These are phyloP conservation scores for Alternaria arbusti DNA, from an alignment of 2,329 filamentous ascomycete species.

Conservation along the genomic window DNA sequence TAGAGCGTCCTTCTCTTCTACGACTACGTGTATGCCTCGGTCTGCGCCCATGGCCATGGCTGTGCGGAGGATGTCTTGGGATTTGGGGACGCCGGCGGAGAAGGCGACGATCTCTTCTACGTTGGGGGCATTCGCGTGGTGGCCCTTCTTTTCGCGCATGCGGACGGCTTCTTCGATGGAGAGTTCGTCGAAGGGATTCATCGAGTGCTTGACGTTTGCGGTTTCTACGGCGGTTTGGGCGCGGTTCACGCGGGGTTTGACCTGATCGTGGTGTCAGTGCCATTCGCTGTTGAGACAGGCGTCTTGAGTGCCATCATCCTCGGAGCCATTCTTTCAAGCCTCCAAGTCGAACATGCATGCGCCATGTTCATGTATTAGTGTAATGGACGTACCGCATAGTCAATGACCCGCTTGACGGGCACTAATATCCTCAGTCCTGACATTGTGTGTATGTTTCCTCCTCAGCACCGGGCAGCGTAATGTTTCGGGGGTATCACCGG, in stretches of 20 bases:
- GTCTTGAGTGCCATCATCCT: background rate
- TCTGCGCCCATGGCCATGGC: conserved; percentile 99
- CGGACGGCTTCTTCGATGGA: conserved; percentile 95
- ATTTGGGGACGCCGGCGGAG: conserved; percentile 85
- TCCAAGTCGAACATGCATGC: background rate
- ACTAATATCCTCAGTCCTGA: conserved; percentile 61
- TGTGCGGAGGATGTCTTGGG: conserved; percentile 86
- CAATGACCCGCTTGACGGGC: conserved; percentile 64
- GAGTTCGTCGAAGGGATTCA: conserved; percentile 99
- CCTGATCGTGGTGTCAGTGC: conserved; percentile 48
- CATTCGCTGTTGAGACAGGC: background rate
- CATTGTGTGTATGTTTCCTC: conserved; percentile 35
- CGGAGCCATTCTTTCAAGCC: background rate
- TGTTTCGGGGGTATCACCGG: background rate
- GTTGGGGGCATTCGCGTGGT: conserved; percentile 43
- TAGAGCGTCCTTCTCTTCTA: conserved; percentile 69
- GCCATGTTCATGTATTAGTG: background rate
- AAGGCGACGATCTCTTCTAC: conserved; percentile 93
- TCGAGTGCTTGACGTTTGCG: conserved; percentile 91
- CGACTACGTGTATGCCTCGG: conserved; percentile 78
- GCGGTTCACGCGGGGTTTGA: conserved; percentile 75
- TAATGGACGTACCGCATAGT: conserved; percentile 59
- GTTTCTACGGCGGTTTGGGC: conserved; percentile 87
- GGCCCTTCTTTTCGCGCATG: conserved; percentile 78
- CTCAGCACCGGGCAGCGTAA: background rate